Conservation (phyloP, 2,329 filamentous ascomycete genomes). For the Fusarium circinatum region DNA sequence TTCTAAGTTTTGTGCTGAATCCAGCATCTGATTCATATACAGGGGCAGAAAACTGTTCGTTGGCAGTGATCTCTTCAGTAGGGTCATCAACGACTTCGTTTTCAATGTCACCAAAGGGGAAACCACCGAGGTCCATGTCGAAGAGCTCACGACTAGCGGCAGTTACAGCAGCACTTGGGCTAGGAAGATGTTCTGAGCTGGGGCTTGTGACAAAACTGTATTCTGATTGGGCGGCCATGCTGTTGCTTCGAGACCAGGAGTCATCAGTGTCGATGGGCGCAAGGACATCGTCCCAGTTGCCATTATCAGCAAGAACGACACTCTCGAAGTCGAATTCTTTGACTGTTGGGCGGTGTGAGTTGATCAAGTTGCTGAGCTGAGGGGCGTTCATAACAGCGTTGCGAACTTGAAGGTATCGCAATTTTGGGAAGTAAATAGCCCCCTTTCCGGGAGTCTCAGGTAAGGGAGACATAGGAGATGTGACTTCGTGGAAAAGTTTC, state of each 20-base stretch:
- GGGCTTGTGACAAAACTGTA: slow-evolving; percentile 49
- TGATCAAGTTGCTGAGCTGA: slow-evolving; percentile 77
- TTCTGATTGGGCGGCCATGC: slow-evolving; percentile 42
- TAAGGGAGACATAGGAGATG: slow-evolving; percentile 71
- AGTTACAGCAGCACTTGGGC: slow-evolving; percentile 63
- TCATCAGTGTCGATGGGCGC: slow-evolving; percentile 67
- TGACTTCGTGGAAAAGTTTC: slow-evolving; percentile 73
- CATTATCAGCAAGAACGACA: slow-evolving; percentile 72
- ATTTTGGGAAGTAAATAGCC: slow-evolving; percentile 72
- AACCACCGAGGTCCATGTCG: slow-evolving; percentile 52
- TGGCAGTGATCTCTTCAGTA: slow-evolving; percentile 41
- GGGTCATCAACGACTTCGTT: slow-evolving; percentile 46
- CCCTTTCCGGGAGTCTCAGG: slow-evolving; percentile 62
- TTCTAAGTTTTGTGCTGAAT: slow-evolving; percentile 62
- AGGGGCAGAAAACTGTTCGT: slow-evolving; percentile 10
- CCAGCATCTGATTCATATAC: slow-evolving; percentile 44
- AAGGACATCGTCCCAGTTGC: slow-evolving; percentile 86
- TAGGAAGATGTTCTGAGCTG: slow-evolving; percentile 53
- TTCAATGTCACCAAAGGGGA: slow-evolving; percentile 51
- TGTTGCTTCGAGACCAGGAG: slow-evolving; percentile 51
- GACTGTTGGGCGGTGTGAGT: slow-evolving; percentile 72
- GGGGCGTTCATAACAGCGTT: slow-evolving; percentile 77
- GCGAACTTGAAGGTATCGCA: slow-evolving; percentile 75
- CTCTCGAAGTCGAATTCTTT: slow-evolving; percentile 84
- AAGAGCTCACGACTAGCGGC: slow-evolving; percentile 63